phyloP scores from a whole-genome alignment of 2,329 filamentous ascomycete genomes.

The Cordyceps cicadae region DNA sequence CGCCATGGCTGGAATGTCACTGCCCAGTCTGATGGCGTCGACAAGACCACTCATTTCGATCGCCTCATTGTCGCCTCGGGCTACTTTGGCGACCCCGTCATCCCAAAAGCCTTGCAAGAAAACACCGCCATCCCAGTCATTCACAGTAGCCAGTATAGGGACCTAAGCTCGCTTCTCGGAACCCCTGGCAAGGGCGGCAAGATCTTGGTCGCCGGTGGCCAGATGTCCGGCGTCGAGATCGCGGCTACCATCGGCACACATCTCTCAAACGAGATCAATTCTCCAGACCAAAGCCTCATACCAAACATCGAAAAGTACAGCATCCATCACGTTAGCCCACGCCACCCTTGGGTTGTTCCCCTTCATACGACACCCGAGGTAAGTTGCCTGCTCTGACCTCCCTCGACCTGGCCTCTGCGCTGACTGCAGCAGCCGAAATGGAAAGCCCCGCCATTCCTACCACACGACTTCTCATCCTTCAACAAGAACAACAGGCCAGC shows the following conservation, averaged over 20 bases:
- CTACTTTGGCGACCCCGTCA: conserved; percentile 58
- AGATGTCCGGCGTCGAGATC: conserved; percentile 76
- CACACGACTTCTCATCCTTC: conserved; percentile 64
- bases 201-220: conserved; percentile 68
- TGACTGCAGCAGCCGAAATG: conserved; percentile 35
- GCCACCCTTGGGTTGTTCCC: conserved; percentile 66
- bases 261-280: conserved; percentile 54
- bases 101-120: conserved; percentile 36
- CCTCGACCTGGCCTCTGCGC: conserved; percentile 17
- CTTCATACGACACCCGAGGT: conserved; percentile 45
- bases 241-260: conserved; percentile 64
- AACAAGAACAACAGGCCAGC: conserved; percentile 56
- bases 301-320: conserved; percentile 40
- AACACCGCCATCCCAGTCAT: conserved; percentile 40
- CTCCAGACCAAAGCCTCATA: conserved; percentile 35
- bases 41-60: conserved; percentile 52
- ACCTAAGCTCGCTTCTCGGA: conserved; percentile 40
- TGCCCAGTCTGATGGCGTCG: conserved; percentile 25
- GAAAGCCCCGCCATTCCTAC: conserved; percentile 55
- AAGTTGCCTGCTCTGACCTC: conserved; percentile 11
- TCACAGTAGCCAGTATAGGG: conserved; percentile 61
- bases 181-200: conserved; percentile 39
- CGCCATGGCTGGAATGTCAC: conserved; percentile 34
- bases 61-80: conserved; percentile 65
- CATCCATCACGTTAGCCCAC: conserved; percentile 60